Conservation (phyloP, 805 yeast species). For the Wilhelminamyces savonicus region DNA sequence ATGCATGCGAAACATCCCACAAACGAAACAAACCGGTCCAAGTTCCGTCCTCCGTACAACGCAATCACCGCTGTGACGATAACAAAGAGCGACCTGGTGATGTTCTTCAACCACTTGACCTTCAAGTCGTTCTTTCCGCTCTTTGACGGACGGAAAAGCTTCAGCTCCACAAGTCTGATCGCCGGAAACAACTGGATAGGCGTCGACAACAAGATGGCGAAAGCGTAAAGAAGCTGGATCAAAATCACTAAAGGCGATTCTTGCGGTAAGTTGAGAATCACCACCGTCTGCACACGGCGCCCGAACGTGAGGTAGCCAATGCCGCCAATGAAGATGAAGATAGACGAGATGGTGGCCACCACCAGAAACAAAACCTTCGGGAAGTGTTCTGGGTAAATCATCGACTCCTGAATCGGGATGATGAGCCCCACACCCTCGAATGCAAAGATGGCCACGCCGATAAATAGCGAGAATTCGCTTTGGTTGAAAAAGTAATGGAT, state of each 20-base stretch:
- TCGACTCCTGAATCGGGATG: constrained; percentile 77
- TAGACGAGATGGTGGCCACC: constrained; percentile 51
- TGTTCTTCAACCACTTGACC: constrained; percentile 64
- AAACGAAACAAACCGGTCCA: constrained; percentile 71
- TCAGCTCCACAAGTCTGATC: constrained; percentile 62
- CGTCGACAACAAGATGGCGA: constrained; percentile 70
- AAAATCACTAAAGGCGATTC: constrained; percentile 51
- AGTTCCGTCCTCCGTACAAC: constrained; percentile 58
- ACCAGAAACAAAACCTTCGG: constrained; percentile 61
- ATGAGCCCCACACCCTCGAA: constrained; percentile 82
- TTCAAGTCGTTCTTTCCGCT: constrained; percentile 52
- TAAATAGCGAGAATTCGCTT: constrained; percentile 60
- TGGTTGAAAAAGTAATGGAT: constrained; percentile 47
- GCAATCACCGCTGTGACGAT: constrained; percentile 51
- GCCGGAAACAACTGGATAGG: constrained; percentile 83
- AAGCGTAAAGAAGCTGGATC: constrained; percentile 66
- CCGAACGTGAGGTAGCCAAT: constrained; percentile 73
- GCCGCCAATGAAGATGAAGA: constrained; percentile 60
- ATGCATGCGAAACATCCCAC: constrained; percentile 84
- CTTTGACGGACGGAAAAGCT: constrained; percentile 35
- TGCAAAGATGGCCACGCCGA: constrained; percentile 84
- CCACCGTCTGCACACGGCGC: constrained; percentile 54
- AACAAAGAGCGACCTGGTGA: constrained; percentile 50
- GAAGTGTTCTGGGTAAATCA: constrained; percentile 69
- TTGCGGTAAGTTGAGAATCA: constrained; percentile 68